Evolutionary conservation across 768 basidiomycete species (phyloP), one percentile per base, ranked within the genome.

Genomic region (Gloeostereum incarnatum): DNA sequence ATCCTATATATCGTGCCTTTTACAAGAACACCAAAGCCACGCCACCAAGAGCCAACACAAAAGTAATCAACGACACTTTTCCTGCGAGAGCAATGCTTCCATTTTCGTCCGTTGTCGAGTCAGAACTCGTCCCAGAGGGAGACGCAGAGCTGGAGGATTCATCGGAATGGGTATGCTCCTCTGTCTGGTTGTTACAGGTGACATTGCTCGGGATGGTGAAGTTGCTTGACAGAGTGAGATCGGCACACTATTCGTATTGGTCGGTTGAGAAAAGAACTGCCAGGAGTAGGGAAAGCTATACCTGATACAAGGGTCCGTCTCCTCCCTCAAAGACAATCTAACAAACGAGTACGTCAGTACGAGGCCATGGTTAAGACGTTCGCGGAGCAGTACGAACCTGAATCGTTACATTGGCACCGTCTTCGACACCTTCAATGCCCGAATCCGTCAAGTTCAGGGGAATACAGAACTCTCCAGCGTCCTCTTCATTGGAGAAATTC

Each of bases 351-450:
- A 29, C 22, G 39, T 30, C 13, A 18, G 21, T 19, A 23, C n/a
- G 31, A n/a, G 30, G 29, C 17, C 20, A 1, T 26, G n/a, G 5
- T 14, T 16, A n/a, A 25, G 24, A 25, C 10, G 22, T 35, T 4
- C 18, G 17, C n/a, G 2, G 38, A 35, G n/a, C n/a, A n/a, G n/a
- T n/a, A n/a, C 1, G n/a, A 19, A 63, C 62, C 57, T 84, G 78
- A 34, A 91, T 61, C 1, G 89, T 89, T 26, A 85, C 78, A 45
- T 86, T 80, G 14, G 74, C 66, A 6, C 86, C 84, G 42, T 79
- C 66, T 38, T 60, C 55, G 35, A 83, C 52, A 23, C 60, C 54
- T 20, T 85, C 59, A 23, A 63, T 61, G 27, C 69, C 65, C n/a
- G 74, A 59, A 0, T 58, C 49, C 1, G 63, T 53, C 36, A 90